Percentiles rank a stretch among this genome's conserved stretches.
Evolutionary conservation across 2,329 filamentous ascomycete genomes (phyloP).

Genomic region (Fusarium clavum): DNA sequence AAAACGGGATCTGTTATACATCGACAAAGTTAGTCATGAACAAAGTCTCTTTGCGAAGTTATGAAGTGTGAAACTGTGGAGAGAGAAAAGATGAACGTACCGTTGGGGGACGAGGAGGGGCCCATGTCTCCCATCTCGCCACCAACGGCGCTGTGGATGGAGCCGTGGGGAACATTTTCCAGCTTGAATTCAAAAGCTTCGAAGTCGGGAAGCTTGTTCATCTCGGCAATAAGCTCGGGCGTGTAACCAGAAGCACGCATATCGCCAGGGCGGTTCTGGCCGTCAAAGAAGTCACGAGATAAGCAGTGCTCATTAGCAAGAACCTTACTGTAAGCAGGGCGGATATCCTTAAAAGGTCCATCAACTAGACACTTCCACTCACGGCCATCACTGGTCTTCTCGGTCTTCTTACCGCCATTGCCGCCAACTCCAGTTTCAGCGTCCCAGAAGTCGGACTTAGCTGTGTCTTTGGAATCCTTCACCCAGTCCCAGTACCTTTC

Average conservation of each 20-base stretch:
- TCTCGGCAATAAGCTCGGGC: background rate
- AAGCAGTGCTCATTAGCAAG: background rate
- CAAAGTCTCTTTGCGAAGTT: no score
- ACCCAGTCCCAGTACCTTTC: background rate
- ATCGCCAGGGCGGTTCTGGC: background rate
- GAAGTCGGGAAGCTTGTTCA: background rate
- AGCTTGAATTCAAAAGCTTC: background rate
- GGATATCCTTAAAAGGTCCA: background rate
- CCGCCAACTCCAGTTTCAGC: background rate
- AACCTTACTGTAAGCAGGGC: background rate
- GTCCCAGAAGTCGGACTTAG: background rate
- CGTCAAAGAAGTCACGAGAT: background rate
- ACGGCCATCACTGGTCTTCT: background rate
- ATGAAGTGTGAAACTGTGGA: no score
- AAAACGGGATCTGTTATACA: no score
- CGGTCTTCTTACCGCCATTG: background rate
- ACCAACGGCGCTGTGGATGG: no score
- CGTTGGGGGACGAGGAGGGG: no score
- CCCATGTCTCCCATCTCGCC: no score
- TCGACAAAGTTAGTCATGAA: no score
- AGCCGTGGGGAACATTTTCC: no score
- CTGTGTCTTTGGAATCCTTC: background rate
- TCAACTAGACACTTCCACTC: background rate
- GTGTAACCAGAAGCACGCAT: background rate
- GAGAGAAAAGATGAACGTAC: no score